Conservation (phyloP, 2,329 filamentous ascomycete genomes). For the Verticillium klebahnii region DNA sequence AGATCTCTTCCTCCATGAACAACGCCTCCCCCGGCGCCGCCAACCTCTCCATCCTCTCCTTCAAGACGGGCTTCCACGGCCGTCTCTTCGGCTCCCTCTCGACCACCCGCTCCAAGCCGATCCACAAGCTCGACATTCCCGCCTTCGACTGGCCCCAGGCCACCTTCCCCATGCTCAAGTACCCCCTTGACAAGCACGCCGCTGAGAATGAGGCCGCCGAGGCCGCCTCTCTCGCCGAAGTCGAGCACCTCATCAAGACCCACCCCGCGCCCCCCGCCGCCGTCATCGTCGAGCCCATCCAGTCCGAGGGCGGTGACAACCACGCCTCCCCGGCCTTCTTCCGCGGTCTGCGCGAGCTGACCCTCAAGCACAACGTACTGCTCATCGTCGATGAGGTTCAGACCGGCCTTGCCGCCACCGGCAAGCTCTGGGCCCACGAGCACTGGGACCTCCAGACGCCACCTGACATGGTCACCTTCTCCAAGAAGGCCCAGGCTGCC, state of each 20-base stretch:
- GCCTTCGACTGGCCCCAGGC: conserved; percentile 95
- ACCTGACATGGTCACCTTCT: conserved; percentile 92
- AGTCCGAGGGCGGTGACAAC: conserved; percentile 93
- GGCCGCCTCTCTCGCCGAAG: conserved; percentile 74
- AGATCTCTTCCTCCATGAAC: conserved; percentile 70
- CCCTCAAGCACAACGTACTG: conserved; percentile 70
- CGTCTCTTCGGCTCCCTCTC: conserved; percentile 83
- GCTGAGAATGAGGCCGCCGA: conserved; percentile 81
- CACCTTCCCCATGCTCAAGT: conserved; percentile 79
- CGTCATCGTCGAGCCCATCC: conserved; percentile 83
- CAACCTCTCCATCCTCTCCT: conserved; percentile 77
- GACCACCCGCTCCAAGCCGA: conserved; percentile 86
- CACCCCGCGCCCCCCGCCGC: conserved; percentile 78
- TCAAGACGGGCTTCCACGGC: conserved; percentile 86
- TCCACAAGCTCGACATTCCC: conserved; percentile 92
- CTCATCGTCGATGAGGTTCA: conserved; percentile 94
- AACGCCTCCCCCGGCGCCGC: conserved; percentile 76
- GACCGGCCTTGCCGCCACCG: conserved; percentile 87
- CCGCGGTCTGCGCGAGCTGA: conserved; percentile 74
- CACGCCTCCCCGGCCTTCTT: conserved; percentile 87
- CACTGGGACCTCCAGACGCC: conserved; percentile 80
- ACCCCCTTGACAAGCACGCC: conserved; percentile 75
- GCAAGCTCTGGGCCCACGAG: conserved; percentile 95
- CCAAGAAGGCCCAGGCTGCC: conserved; percentile 90
- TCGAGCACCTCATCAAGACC: conserved; percentile 73